Conservation (phyloP, 371 early-diverging fungal genomes). For the Coemansia sp. region DNA sequence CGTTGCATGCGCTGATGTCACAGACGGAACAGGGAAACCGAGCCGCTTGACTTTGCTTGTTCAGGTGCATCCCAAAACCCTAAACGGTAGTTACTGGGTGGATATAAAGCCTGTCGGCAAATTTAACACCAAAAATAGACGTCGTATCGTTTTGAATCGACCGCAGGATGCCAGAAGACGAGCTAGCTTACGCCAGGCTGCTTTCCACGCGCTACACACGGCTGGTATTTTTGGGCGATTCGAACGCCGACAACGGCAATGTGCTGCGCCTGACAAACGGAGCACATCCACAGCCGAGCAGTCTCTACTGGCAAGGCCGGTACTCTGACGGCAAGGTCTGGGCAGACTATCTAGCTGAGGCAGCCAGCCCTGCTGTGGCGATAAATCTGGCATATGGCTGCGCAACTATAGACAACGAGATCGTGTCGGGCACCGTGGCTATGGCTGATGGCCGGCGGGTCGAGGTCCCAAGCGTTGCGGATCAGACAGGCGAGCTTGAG, state of each 20-base stretch:
- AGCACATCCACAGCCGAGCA: slow-evolving; percentile 19
- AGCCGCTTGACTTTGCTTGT: background rate
- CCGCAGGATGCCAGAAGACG: background rate
- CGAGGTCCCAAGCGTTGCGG: slow-evolving; percentile 28
- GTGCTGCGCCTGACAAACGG: slow-evolving; percentile 28
- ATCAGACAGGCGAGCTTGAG: slow-evolving; percentile 21
- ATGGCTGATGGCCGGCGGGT: slow-evolving; percentile 25
- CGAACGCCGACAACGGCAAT: slow-evolving; percentile 45
- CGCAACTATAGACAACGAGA: slow-evolving; percentile 42
- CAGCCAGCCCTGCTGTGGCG: slow-evolving; percentile 1
- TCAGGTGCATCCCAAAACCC: background rate
- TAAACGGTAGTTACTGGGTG: background rate
- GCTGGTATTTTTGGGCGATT: slow-evolving; percentile 43
- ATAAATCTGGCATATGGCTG: slow-evolving; percentile 38
- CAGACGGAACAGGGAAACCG: too few relatives aligned
- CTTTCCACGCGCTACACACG: slow-evolving; percentile 9
- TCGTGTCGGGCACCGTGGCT: slow-evolving; percentile 38
- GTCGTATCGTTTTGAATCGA: too few relatives aligned
- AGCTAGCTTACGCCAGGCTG: background rate
- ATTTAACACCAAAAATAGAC: background rate
- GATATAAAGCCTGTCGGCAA: background rate
- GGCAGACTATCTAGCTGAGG: slow-evolving; percentile 27
- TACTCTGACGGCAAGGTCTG: slow-evolving; percentile 38
- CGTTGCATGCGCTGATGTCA: background rate
- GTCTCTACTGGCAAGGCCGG: slow-evolving; percentile 35